Percentiles rank a stretch among this genome's conserved stretches.
These are phyloP conservation scores for Ajuga chamaepitys DNA, from an alignment of 257 asterid species.

Conservation along the genomic window DNA sequence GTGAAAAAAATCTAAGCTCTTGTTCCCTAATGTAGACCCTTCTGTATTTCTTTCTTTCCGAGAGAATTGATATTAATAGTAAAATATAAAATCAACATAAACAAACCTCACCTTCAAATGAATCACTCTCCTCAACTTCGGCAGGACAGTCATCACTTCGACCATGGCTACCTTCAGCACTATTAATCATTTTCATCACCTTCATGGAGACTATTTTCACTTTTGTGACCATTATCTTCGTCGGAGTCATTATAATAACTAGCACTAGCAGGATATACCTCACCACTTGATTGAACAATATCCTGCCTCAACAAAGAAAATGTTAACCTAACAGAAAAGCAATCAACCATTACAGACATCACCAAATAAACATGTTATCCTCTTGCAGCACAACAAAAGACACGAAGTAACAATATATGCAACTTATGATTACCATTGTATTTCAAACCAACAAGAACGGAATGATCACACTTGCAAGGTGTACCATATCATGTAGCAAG, in stretches of 20 bases:
- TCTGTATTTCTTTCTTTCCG: slow-evolving; percentile 70
- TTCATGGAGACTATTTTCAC: slow-evolving; percentile 19
- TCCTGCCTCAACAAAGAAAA: too few relatives aligned
- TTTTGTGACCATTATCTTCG: slow-evolving; percentile 10
- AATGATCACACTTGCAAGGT: too few relatives aligned
- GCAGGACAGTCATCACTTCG: too few relatives aligned
- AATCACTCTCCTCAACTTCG: too few relatives aligned
- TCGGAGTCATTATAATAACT: slow-evolving; percentile 9
- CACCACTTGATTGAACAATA: slow-evolving; percentile 29
- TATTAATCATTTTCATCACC: slow-evolving; percentile 18
- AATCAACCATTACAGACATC: too few relatives aligned
- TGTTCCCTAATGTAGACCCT: slow-evolving; percentile 33
- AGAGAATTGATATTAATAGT: too few relatives aligned
- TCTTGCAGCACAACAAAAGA: neutral
- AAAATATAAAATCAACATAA: too few relatives aligned
- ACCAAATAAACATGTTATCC: neutral
- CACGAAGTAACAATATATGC: neutral
- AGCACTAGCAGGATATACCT: slow-evolving; percentile 11
- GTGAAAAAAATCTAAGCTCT: neutral
- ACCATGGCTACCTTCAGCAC: slow-evolving; percentile 20
- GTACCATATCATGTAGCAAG: too few relatives aligned
- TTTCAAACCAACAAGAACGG: too few relatives aligned
- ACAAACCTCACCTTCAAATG: too few relatives aligned
- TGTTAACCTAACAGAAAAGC: too few relatives aligned
- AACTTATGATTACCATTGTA: neutral